phyloP scores from a whole-genome alignment of 139 green algal species.

The Auxenochlorella pyrenoidosa region DNA sequence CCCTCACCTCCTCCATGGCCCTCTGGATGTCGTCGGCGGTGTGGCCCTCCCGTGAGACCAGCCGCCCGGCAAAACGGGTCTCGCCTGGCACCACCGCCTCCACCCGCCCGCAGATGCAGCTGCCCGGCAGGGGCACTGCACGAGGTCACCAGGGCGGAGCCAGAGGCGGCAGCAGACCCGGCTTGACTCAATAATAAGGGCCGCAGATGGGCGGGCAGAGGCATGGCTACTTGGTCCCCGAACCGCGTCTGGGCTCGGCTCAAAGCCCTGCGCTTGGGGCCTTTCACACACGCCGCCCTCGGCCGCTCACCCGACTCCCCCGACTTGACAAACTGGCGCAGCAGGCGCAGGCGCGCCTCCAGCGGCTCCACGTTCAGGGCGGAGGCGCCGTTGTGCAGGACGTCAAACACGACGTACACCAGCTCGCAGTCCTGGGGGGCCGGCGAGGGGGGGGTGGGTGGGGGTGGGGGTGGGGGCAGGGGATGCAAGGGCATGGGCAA shows the following conservation, averaged over 20 bases:
- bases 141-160: neutral
- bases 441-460: too few relatives aligned
- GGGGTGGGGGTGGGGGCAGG: neutral
- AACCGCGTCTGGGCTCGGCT: too few relatives aligned
- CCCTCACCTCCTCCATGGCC: slow-evolving; percentile 48
- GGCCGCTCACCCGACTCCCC: neutral
- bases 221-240: too few relatives aligned
- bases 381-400: slow-evolving; percentile 72
- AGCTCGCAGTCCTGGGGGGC: slow-evolving; percentile 63
- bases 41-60: slow-evolving; percentile 13
- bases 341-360: slow-evolving; percentile 64
- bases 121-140: slow-evolving; percentile 23
- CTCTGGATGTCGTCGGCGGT: slow-evolving; percentile 58
- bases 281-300: too few relatives aligned
- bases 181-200: too few relatives aligned
- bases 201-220: too few relatives aligned
- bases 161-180: too few relatives aligned
- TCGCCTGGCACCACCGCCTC: slow-evolving; percentile 55
- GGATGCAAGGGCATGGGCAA: neutral
- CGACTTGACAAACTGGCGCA: slow-evolving; percentile 47
- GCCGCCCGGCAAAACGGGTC: slow-evolving; percentile 17
- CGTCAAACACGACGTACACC: slow-evolving; percentile 85
- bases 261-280: neutral
- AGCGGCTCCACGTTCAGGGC: slow-evolving; percentile 50
- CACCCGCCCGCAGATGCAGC: slow-evolving; percentile 50